These are phyloP conservation scores for Fusarium succisae DNA, from an alignment of 2,329 filamentous ascomycete species.

Conservation along the genomic window DNA sequence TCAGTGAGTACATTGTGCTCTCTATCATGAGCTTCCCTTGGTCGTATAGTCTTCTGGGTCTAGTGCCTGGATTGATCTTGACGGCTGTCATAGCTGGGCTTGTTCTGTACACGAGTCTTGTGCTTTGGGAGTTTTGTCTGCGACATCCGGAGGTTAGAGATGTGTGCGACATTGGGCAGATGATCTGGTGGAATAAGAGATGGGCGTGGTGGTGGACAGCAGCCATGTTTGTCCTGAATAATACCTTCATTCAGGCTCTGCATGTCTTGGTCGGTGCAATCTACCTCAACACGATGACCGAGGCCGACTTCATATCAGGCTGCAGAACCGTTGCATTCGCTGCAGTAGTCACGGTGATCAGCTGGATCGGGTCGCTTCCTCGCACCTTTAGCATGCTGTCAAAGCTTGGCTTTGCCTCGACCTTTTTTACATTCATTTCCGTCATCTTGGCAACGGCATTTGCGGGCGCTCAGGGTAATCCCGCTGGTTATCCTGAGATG, in stretches of 20 bases:
- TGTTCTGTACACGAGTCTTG: slow-evolving; percentile 77
- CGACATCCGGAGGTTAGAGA: slow-evolving; percentile 89
- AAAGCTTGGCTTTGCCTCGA: slow-evolving; percentile 79
- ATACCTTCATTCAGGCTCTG: slow-evolving; percentile 85
- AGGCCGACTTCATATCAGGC: slow-evolving; percentile 65
- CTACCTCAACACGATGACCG: slow-evolving; percentile 88
- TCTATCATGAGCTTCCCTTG: slow-evolving; percentile 94
- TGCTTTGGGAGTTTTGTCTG: slow-evolving; percentile 83
- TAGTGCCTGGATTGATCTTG: slow-evolving; percentile 84
- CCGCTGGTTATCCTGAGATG: slow-evolving; percentile 67
- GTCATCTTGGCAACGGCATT: slow-evolving; percentile 88
- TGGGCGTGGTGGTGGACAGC: slow-evolving; percentile 76
- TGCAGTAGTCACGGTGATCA: slow-evolving; percentile 76
- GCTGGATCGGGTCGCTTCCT: slow-evolving; percentile 81
- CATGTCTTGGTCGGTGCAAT: slow-evolving; percentile 86
- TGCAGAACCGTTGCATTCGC: slow-evolving; percentile 84
- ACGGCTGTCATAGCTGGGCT: slow-evolving; percentile 79
- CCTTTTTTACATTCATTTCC: slow-evolving; percentile 88
- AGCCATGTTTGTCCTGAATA: slow-evolving; percentile 91
- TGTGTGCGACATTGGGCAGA: slow-evolving; percentile 91
- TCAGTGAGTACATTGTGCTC: slow-evolving; percentile 94
- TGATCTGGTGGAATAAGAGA: slow-evolving; percentile 85
- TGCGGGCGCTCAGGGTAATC: slow-evolving; percentile 77
- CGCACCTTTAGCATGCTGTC: slow-evolving; percentile 84
- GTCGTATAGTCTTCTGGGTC: slow-evolving; percentile 86